Evolutionary conservation across 2,329 filamentous ascomycete species (phyloP).

Genomic region (Curvularia verruculosa): DNA sequence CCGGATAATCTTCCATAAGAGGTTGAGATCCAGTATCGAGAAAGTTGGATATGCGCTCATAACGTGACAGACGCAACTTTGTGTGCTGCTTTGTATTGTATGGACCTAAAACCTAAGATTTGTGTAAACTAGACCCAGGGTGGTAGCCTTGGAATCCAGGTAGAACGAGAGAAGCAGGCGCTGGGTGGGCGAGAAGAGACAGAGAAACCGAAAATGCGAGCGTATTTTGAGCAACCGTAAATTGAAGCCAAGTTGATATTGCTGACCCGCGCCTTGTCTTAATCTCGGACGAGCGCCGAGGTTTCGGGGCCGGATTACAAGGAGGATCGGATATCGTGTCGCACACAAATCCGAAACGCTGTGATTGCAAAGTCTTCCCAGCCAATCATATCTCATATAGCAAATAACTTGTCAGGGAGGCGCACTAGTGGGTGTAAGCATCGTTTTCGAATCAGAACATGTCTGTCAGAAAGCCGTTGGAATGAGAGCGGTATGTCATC

Average conservation of each 20-base stretch:
- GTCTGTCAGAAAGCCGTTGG: conserved; percentile 34
- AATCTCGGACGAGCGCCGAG: conserved; percentile 5
- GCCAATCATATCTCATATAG: not conserved
- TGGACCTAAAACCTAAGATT: not conserved
- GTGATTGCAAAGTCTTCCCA: not conserved
- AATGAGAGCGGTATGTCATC: conserved; percentile 46
- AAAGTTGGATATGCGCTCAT: not conserved
- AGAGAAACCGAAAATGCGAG: not conserved
- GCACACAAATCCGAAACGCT: conserved; percentile 6
- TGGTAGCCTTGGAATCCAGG: not conserved
- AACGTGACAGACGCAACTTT: not conserved
- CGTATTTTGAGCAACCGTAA: conserved; percentile 1
- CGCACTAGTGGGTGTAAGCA: not conserved
- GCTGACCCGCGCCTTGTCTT: not conserved
- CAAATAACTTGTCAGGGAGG: not conserved
- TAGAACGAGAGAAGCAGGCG: not conserved
- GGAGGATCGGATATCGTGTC: conserved; percentile 4
- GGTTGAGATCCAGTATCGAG: not conserved
- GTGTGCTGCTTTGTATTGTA: not conserved
- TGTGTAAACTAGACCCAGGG: not conserved
- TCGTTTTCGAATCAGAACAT: not conserved
- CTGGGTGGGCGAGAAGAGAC: not conserved
- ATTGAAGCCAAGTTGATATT: not conserved
- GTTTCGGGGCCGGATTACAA: not conserved
- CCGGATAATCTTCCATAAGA: not conserved